Evolutionary conservation across 305 asterid genomes (phyloP).

Genomic region (Fraxinus ornus): DNA sequence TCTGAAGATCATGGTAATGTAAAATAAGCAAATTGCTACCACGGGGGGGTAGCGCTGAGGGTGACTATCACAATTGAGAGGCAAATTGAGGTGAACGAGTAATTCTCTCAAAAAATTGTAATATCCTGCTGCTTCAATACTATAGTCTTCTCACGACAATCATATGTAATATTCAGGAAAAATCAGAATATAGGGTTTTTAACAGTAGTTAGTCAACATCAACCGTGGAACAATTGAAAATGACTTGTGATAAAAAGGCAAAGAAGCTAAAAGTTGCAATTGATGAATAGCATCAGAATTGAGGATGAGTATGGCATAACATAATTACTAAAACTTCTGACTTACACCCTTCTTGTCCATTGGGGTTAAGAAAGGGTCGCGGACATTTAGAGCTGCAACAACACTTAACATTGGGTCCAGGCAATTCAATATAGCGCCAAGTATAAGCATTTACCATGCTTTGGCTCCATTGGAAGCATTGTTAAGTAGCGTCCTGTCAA

Average conservation of each 20-base stretch:
- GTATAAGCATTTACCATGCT: slow-evolving; percentile 93
- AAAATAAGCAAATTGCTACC: neutral
- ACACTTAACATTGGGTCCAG: slow-evolving; percentile 88
- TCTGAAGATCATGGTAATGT: neutral
- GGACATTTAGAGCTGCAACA: slow-evolving; percentile 86
- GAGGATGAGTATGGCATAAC: neutral
- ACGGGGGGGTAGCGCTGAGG: neutral
- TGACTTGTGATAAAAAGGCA: neutral
- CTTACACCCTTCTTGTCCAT: slow-evolving; percentile 94
- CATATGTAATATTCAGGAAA: neutral
- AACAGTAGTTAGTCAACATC: neutral
- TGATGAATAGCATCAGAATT: neutral
- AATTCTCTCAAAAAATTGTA: neutral
- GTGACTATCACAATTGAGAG: neutral
- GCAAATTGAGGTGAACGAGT: neutral
- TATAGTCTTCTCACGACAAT: neutral
- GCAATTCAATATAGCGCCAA: slow-evolving; percentile 83
- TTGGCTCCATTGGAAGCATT: slow-evolving; percentile 98
- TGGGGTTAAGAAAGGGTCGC: slow-evolving; percentile 93
- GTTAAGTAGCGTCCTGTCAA: slow-evolving; percentile 80
- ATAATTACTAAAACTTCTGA: slow-evolving; percentile 7
- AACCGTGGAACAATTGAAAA: neutral
- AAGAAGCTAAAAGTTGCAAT: neutral
- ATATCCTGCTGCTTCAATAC: neutral
- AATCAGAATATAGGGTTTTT: neutral